Percentiles rank a stretch among this genome's conserved stretches.
Conservation (phyloP, 2,329 filamentous ascomycete genomes). For the Simplicillium aogashimaense region DNA sequence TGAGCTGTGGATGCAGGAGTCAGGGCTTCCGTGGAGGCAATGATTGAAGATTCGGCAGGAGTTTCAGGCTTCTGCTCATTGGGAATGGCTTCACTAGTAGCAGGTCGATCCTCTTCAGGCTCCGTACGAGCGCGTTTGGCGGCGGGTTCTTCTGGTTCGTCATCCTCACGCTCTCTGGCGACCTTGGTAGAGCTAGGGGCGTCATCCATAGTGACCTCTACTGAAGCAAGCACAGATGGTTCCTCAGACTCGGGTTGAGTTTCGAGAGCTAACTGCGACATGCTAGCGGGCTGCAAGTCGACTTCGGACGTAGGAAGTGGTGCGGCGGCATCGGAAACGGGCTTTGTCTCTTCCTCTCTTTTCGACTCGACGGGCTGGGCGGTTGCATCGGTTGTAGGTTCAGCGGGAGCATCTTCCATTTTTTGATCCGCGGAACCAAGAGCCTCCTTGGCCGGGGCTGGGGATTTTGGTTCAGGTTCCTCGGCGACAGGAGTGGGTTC, state of each 20-base stretch:
- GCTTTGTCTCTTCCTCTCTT: too few species aligned
- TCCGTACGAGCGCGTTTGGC: conserved; percentile 77
- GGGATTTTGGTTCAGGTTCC: not conserved
- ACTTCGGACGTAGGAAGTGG: conserved; percentile 19
- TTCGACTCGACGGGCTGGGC: too few species aligned
- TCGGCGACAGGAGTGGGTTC: not conserved
- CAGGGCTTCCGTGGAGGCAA: conserved; percentile 3
- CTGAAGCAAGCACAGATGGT: conserved; percentile 15
- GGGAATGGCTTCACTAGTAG: not conserved
- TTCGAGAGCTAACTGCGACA: conserved; percentile 29
- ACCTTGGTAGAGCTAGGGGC: conserved; percentile 46
- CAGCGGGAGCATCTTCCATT: conserved; percentile 5
- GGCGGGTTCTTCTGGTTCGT: conserved; percentile 54
- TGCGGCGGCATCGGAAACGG: not conserved
- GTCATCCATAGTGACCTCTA: conserved; percentile 44
- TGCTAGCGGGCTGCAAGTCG: conserved; percentile 23
- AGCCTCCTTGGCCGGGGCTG: not conserved
- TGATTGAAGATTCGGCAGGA: conserved; percentile 13
- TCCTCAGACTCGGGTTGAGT: conserved; percentile 15
- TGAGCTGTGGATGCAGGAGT: conserved; percentile 3
- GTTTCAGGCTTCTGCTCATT: not conserved
- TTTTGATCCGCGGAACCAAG: not conserved
- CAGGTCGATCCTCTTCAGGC: conserved; percentile 29
- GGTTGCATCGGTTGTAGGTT: not conserved
- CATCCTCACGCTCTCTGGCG: conserved; percentile 69